These are phyloP conservation scores for Rhizomucor miehei DNA, from an alignment of 371 early-diverging fungal species.

Conservation along the genomic window DNA sequence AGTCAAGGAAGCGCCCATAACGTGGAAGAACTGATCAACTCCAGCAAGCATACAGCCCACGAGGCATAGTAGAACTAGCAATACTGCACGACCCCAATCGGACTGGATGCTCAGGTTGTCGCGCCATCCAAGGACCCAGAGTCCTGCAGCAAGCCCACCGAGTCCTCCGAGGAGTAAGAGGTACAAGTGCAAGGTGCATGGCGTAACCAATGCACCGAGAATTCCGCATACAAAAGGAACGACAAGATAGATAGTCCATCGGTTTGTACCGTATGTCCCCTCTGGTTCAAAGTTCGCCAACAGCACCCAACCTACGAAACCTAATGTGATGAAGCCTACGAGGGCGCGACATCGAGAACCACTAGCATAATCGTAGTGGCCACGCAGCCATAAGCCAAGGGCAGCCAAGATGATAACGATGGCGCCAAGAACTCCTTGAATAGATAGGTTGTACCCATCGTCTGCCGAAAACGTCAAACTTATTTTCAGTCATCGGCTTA, in stretches of 20 bases:
- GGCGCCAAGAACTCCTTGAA: conserved; percentile 58
- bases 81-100: conserved; percentile 57
- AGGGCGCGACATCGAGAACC: conserved; percentile 13
- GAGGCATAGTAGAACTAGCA: conserved; percentile 57
- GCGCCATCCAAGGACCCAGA: conserved; percentile 63
- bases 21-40: conserved; percentile 55
- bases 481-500: neutral
- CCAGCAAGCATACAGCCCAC: conserved; percentile 53
- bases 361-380: conserved; percentile 47
- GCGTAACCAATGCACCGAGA: conserved; percentile 54
- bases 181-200: conserved; percentile 32
- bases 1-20: conserved; percentile 59
- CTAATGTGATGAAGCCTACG: conserved; percentile 27
- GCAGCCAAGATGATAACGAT: conserved; percentile 63
- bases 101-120: conserved; percentile 52
- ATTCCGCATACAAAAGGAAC: conserved; percentile 55
- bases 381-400: conserved; percentile 62
- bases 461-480: conserved; percentile 25
- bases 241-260: conserved; percentile 45
- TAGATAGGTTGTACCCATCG: conserved; percentile 42
- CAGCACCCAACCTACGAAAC: conserved; percentile 50
- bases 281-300: conserved; percentile 53
- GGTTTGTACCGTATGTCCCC: conserved; percentile 25
- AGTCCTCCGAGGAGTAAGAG: conserved; percentile 53
- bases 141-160: conserved; percentile 60